A percentile compares a stretch with the other conserved stretches of the same genome.
Conservation (phyloP, 192 early-diverging fungal genomes). For the Coemansia sp. region DNA sequence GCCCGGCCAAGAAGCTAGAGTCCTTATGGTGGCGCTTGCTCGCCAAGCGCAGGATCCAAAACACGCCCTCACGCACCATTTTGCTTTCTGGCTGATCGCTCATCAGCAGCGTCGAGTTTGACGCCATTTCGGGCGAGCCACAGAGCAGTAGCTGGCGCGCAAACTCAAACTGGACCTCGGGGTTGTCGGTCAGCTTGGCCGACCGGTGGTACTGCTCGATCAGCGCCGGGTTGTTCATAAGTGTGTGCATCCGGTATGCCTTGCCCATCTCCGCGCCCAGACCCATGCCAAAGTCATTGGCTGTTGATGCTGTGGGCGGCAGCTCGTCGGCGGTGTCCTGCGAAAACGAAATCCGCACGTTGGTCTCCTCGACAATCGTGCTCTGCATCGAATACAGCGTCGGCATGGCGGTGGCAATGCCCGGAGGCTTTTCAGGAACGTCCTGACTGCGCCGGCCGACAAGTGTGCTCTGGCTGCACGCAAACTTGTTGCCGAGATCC, state of each 20-base stretch:
- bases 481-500: conserved; percentile 50
- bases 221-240: conserved; percentile 45
- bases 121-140: conserved; percentile 42
- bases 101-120: conserved; percentile 12
- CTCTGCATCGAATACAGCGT: conserved; percentile 44
- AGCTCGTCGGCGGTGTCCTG: conserved; percentile 8
- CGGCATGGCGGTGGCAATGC: conserved; percentile 36
- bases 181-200: conserved; percentile 67
- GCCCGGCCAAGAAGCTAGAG: conserved; percentile 43
- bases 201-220: conserved; percentile 63
- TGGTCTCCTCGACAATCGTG: conserved; percentile 25
- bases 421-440: conserved; percentile 11
- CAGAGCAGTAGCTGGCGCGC: conserved; percentile 55
- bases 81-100: conserved; percentile 23
- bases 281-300: conserved; percentile 43
- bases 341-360: conserved; percentile 39
- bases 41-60: conserved; percentile 47
- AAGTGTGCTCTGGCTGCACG: conserved; percentile 50
- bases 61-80: conserved; percentile 47
- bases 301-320: conserved; percentile 11
- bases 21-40: conserved; percentile 34
- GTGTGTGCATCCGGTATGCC: conserved; percentile 44
- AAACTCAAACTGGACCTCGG: conserved; percentile 68
- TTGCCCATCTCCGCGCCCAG: conserved; percentile 36
- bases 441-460: conserved; percentile 42